Percentiles rank a stretch among this genome's conserved stretches.
These are phyloP conservation scores for Williopsis jadinii DNA, from an alignment of 1,139 yeast species.

Conservation along the genomic window DNA sequence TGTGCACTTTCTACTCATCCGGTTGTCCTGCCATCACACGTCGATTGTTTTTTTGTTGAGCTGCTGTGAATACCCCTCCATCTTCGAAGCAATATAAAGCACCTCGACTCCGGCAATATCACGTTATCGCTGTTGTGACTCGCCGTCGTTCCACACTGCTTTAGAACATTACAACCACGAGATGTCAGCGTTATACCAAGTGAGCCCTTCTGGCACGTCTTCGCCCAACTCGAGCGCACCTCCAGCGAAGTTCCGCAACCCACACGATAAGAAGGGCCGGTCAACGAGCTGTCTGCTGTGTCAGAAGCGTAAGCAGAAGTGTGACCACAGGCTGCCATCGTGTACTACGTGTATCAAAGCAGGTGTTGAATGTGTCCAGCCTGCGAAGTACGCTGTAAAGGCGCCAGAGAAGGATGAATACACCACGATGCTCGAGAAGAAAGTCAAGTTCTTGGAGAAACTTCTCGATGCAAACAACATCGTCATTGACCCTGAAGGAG, in stretches of 20 bases:
- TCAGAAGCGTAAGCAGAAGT: slow-evolving; percentile 46
- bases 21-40: neutral
- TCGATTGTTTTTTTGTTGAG: neutral
- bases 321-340: slow-evolving; percentile 53
- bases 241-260: slow-evolving; percentile 8
- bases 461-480: slow-evolving; percentile 27
- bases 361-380: slow-evolving; percentile 49
- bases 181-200: no score
- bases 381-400: slow-evolving; percentile 42
- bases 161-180: no score
- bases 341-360: slow-evolving; percentile 59
- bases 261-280: slow-evolving; percentile 37
- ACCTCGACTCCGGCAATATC: no score
- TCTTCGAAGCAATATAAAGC: no score
- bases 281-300: slow-evolving; percentile 46
- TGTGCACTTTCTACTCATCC: neutral
- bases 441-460: slow-evolving; percentile 41
- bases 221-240: neutral
- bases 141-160: no score
- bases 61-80: no score
- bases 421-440: slow-evolving; percentile 43
- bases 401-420: slow-evolving; percentile 41
- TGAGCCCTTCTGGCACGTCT: no score
- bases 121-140: no score
- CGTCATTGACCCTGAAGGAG: slow-evolving; percentile 22